Evolutionary conservation across 139 green algal species (phyloP).

Genomic region (Bryopsis sp.): DNA sequence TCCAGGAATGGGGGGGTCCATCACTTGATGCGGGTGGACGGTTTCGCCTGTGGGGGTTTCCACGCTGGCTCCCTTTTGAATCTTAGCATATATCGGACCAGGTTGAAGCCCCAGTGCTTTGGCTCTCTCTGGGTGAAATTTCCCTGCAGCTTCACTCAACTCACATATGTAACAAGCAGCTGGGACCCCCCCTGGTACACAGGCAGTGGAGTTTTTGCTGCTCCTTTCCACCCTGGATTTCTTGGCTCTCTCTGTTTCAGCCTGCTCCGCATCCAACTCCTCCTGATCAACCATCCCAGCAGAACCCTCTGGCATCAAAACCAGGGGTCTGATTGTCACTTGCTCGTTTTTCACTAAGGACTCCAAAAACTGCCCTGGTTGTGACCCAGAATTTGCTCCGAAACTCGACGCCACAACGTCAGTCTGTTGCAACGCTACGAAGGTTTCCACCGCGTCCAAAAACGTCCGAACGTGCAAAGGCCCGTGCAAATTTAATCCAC

Average conservation of each 20-base stretch:
- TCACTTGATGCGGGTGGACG: constrained; percentile 58
- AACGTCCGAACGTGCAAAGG: background rate
- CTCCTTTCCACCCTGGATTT: background rate
- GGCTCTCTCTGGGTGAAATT: constrained; percentile 9
- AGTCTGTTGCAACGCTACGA: background rate
- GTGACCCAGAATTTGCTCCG: background rate
- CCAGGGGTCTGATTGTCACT: constrained; percentile 6
- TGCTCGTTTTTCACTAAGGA: constrained; percentile 9
- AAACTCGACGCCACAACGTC: background rate
- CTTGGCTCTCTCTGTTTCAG: too few species aligned
- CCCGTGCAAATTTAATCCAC: background rate
- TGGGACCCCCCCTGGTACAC: background rate
- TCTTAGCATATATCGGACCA: background rate
- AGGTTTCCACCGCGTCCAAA: background rate
- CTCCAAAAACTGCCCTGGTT: background rate
- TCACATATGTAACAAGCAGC: constrained; percentile 10
- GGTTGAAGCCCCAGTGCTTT: background rate
- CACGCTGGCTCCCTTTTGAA: background rate
- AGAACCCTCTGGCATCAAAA: constrained; percentile 4
- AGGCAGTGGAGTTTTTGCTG: background rate
- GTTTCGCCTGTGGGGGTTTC: constrained; percentile 30
- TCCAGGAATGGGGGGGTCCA: constrained; percentile 56
- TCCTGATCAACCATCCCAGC: too few species aligned
- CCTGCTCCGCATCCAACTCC: too few species aligned
- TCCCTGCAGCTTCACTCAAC: background rate